Evolutionary conservation across 306 rosid genomes (phyloP).

Genomic region (Lablab purpureus): DNA sequence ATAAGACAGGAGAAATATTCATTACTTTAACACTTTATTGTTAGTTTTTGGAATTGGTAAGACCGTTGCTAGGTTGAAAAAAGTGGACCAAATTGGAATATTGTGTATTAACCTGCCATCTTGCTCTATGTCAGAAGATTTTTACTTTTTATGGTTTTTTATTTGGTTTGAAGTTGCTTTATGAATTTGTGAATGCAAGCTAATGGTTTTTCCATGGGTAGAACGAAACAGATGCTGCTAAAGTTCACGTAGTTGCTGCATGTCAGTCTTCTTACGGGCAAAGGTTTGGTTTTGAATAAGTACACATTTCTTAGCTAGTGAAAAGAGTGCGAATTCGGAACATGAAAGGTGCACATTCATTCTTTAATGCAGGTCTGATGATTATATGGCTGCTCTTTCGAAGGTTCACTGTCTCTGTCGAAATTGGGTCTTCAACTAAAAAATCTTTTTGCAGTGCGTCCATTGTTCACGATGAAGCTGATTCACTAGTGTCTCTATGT

Average conservation of each 20-base stretch:
- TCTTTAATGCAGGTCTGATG: conserved; percentile 74
- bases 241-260: conserved; percentile 74
- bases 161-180: conserved; percentile 14
- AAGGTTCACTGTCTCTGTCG: conserved; percentile 86
- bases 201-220: conserved; percentile 44
- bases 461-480: conserved; percentile 8
- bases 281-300: conserved; percentile 60
- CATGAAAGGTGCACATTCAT: conserved; percentile 36
- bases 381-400: conserved; percentile 91
- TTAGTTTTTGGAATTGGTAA: conserved; percentile 32
- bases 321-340: conserved; percentile 16
- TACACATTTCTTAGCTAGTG: conserved; percentile 6
- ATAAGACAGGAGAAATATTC: conserved; percentile 1
- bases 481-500: conserved; percentile 21
- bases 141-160: background rate
- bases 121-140: background rate
- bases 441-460: background rate
- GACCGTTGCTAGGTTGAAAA: background rate
- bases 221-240: conserved; percentile 69
- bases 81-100: conserved; percentile 27
- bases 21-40: conserved; percentile 4
- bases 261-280: conserved; percentile 79
- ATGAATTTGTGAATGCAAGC: conserved; percentile 20
- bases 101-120: background rate
- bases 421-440: conserved; percentile 64